Evolutionary conservation across 352 stramenopile genomes (phyloP).

Genomic region (Globisporangium emineosum): DNA sequence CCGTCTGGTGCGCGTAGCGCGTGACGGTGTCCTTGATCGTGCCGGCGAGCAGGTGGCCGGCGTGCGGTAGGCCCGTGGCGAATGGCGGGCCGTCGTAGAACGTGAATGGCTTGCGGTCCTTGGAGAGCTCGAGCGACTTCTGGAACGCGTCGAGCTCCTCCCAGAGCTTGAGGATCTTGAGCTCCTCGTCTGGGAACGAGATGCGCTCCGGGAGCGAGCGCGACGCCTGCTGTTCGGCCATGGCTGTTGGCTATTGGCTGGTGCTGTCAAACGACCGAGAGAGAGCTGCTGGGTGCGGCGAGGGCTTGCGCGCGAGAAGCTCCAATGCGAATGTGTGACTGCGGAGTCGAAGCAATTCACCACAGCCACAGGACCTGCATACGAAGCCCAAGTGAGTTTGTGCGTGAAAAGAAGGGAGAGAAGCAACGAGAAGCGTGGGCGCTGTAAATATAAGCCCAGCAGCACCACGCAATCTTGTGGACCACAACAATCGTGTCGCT

Average conservation of each 20-base stretch:
- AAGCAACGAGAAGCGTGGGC: neutral
- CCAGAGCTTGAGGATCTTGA: conserved; percentile 76
- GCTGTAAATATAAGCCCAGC: conserved; percentile 1
- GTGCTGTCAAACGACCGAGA: neutral
- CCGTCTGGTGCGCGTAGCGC: conserved; percentile 98
- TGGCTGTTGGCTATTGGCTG: conserved; percentile 1
- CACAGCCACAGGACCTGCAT: conserved; percentile 16
- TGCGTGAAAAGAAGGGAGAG: neutral
- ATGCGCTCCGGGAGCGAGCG: conserved; percentile 84
- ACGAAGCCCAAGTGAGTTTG: conserved; percentile 4
- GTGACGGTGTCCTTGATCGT: conserved; percentile 99
- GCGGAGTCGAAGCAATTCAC: conserved; percentile 1
- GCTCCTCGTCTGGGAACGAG: conserved; percentile 82
- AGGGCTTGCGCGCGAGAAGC: conserved; percentile 11
- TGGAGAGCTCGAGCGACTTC: conserved; percentile 90
- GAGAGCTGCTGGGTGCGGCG: neutral
- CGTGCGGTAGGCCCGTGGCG: conserved; percentile 97
- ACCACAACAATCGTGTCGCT: neutral
- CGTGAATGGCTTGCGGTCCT: conserved; percentile 94
- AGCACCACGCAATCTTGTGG: conserved; percentile 12
- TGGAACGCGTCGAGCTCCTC: conserved; percentile 89
- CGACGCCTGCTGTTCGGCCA: conserved; percentile 26
- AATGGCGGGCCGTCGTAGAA: conserved; percentile 99
- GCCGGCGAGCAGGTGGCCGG: conserved; percentile 97
- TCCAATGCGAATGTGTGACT: conserved; percentile 16